Conservation (phyloP, 345 rosid genomes). For the Hibiscus syriacus region DNA sequence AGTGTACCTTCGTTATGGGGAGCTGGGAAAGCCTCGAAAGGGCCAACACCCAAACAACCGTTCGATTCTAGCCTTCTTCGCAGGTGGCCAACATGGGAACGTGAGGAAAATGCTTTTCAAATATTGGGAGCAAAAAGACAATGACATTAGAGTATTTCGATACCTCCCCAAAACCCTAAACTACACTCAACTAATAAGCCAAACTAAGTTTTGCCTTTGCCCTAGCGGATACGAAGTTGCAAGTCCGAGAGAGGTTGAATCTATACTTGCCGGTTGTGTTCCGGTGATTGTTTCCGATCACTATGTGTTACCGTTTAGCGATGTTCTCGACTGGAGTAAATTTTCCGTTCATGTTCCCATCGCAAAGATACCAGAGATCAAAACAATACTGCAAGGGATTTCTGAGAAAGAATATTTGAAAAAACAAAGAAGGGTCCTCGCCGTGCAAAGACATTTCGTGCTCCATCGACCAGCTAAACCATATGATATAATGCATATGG, state of each 20-base stretch:
- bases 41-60: constrained; percentile 14
- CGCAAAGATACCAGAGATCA: constrained; percentile 28
- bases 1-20: constrained; percentile 12
- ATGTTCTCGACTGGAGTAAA: constrained; percentile 34
- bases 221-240: constrained; percentile 49
- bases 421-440: constrained; percentile 22
- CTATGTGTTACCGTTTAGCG: constrained; percentile 36
- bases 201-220: constrained; percentile 36
- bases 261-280: constrained; percentile 33
- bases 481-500: constrained; percentile 37
- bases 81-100: constrained; percentile 36
- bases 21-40: not conserved
- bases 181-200: constrained; percentile 27
- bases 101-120: constrained; percentile 25
- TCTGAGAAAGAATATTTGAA: constrained; percentile 22
- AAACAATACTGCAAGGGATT: constrained; percentile 22
- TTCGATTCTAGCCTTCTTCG: constrained; percentile 36
- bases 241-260: constrained; percentile 38
- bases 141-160: constrained; percentile 20
- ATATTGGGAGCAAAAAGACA: constrained; percentile 32
- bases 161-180: constrained; percentile 29
- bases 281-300: constrained; percentile 35
- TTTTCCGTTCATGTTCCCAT: constrained; percentile 33
- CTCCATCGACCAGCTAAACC: constrained; percentile 36
- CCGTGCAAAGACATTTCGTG: constrained; percentile 36